Conservation (phyloP, 345 rosid species). For the Ceriops zippeliana region DNA sequence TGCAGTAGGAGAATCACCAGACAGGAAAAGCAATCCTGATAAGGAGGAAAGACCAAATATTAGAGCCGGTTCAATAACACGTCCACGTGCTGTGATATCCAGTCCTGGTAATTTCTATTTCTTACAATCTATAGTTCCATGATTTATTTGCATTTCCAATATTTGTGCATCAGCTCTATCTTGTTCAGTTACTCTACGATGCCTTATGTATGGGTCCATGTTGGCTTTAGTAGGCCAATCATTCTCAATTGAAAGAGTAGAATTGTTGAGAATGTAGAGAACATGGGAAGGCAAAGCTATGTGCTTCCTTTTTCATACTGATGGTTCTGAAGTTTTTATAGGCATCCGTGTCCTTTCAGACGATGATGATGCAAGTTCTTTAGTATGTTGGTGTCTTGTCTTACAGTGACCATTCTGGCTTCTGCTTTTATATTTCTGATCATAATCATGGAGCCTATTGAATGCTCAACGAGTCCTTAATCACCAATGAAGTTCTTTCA, state of each 20-base stretch:
- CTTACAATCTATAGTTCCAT: background rate
- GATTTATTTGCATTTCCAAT: background rate
- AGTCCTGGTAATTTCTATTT: constrained; percentile 48
- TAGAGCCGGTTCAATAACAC: constrained; percentile 45
- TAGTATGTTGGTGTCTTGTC: background rate
- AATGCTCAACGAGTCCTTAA: background rate
- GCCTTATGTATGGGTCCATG: background rate
- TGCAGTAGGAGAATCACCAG: constrained; percentile 19
- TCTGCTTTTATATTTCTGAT: background rate
- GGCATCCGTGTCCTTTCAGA: background rate
- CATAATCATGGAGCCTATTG: background rate
- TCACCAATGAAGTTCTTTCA: background rate
- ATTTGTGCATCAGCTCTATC: background rate
- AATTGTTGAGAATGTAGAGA: background rate
- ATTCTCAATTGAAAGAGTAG: background rate
- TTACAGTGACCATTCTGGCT: background rate
- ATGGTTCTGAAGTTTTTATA: background rate
- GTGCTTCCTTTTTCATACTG: background rate
- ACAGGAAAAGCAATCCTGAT: constrained; percentile 24
- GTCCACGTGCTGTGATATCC: constrained; percentile 69
- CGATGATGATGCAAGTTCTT: background rate
- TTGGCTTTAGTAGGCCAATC: background rate
- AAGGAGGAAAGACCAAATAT: constrained; percentile 42
- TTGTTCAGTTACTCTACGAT: background rate
- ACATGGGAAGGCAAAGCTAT: background rate